Percentiles rank a stretch among this genome's conserved stretches.
Evolutionary conservation across 805 yeast species (phyloP).

Genomic region (Nematodospora valgi): DNA sequence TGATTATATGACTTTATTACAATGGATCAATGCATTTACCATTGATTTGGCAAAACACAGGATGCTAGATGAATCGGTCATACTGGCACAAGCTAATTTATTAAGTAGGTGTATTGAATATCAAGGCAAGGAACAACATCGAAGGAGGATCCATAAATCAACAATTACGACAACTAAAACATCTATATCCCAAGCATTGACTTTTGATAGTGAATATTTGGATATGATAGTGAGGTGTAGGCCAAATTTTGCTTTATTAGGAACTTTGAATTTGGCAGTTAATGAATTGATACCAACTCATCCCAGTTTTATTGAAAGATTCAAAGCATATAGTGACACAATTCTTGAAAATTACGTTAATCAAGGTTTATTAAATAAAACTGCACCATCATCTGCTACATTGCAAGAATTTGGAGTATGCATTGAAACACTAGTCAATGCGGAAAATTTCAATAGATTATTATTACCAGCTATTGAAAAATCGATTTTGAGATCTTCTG

Average conservation of each 20-base stretch:
- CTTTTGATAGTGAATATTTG: conserved; percentile 1
- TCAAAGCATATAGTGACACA: not conserved
- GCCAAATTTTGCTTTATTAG: conserved; percentile 19
- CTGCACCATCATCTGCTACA: no score
- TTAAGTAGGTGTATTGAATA: conserved; percentile 24
- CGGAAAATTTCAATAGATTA: conserved; percentile 30
- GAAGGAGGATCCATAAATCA: conserved; percentile 24
- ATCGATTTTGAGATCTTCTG: conserved; percentile 76
- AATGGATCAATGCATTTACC: conserved; percentile 50
- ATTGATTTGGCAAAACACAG: conserved; percentile 10
- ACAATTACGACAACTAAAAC: conserved; percentile 26
- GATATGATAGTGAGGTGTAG: conserved; percentile 1
- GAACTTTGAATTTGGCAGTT: conserved; percentile 22
- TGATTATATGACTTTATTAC: conserved; percentile 54
- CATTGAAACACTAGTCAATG: conserved; percentile 35
- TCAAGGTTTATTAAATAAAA: conserved; percentile 31
- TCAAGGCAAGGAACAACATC: conserved; percentile 11
- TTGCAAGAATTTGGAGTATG: conserved; percentile 33
- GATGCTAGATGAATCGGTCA: conserved; percentile 16
- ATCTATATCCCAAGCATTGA: conserved; percentile 5
- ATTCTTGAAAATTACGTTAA: conserved; percentile 4
- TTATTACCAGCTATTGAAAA: conserved; percentile 68
- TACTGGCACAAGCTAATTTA: conserved; percentile 30
- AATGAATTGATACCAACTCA: no score
- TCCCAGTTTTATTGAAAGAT: conserved; percentile 2